Evolutionary conservation across 2,329 filamentous ascomycete genomes (phyloP).

Genomic region (Apiospora saccharicola): DNA sequence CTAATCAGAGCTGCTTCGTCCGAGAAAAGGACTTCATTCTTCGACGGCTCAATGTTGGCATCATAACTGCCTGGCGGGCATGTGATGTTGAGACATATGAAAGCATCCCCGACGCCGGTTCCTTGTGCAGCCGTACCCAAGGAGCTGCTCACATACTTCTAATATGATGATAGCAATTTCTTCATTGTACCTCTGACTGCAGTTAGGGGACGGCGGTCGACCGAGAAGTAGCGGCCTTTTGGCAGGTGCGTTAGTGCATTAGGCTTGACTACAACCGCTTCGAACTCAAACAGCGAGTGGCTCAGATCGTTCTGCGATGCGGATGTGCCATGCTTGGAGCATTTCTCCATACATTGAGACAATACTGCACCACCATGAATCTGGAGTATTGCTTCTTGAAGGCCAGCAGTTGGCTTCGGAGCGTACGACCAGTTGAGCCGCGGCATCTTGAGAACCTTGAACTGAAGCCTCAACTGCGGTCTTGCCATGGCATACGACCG

Average conservation of each 20-base stretch:
- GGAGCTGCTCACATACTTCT: slow-evolving; percentile 52
- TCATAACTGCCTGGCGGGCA: slow-evolving; percentile 73
- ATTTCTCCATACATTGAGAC: slow-evolving; percentile 58
- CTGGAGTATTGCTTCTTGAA: slow-evolving; percentile 68
- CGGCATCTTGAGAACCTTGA: slow-evolving; percentile 64
- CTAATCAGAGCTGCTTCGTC: slow-evolving; percentile 56
- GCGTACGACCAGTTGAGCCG: slow-evolving; percentile 68
- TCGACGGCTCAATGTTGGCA: slow-evolving; percentile 73
- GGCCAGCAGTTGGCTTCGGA: slow-evolving; percentile 55
- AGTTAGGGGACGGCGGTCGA: slow-evolving; percentile 73
- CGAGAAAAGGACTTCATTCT: slow-evolving; percentile 75
- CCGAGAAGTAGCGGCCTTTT: slow-evolving; percentile 68
- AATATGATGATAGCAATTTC: slow-evolving; percentile 63
- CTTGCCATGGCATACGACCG: slow-evolving; percentile 72
- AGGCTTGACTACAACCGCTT: slow-evolving; percentile 64
- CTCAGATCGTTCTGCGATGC: slow-evolving; percentile 28
- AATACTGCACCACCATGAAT: slow-evolving; percentile 66
- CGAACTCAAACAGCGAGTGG: slow-evolving; percentile 52
- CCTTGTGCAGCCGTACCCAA: slow-evolving; percentile 35
- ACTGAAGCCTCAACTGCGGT: slow-evolving; percentile 65
- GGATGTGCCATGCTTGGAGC: slow-evolving; percentile 27
- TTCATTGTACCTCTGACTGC: slow-evolving; percentile 63
- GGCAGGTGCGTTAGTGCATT: slow-evolving; percentile 54
- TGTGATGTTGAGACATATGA: slow-evolving; percentile 68
- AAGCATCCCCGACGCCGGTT: slow-evolving; percentile 56